Percentiles rank a stretch among this genome's conserved stretches.
Evolutionary conservation across 495 filamentous ascomycete species (phyloP).

Genomic region (Aspergillus nidulans): DNA sequence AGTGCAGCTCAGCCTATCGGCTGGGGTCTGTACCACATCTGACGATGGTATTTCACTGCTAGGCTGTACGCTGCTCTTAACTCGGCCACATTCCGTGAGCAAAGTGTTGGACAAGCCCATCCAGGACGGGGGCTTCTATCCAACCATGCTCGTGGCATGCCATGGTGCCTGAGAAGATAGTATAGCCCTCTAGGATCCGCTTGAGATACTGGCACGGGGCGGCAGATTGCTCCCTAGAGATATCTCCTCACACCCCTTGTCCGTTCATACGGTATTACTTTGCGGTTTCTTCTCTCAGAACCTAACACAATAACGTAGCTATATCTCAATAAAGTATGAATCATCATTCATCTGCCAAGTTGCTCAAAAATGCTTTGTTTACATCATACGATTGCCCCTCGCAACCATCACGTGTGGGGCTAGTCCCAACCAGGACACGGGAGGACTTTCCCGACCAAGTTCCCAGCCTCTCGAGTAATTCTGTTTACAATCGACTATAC

Average conservation of each 20-base stretch:
- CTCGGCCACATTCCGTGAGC: background rate
- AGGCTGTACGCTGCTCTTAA: background rate
- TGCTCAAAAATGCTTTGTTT: background rate
- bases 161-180: no score
- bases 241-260: background rate
- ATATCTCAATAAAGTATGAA: background rate
- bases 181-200: background rate
- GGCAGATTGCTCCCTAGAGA: background rate
- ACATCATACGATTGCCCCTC: background rate
- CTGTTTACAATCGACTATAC: slow-evolving; percentile 9
- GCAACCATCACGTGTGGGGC: slow-evolving; percentile 10
- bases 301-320: background rate
- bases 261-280: background rate
- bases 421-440: slow-evolving; percentile 6
- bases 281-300: background rate
- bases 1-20: background rate
- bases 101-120: background rate
- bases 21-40: background rate
- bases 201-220: background rate
- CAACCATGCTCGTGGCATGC: no score
- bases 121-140: background rate
- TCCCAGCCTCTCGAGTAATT: slow-evolving; percentile 23
- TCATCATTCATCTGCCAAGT: background rate
- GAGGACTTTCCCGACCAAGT: no score
- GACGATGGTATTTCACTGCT: background rate